phyloP scores from a whole-genome alignment of 176 grass and related monocot species.

The Aechmea fasciata region DNA sequence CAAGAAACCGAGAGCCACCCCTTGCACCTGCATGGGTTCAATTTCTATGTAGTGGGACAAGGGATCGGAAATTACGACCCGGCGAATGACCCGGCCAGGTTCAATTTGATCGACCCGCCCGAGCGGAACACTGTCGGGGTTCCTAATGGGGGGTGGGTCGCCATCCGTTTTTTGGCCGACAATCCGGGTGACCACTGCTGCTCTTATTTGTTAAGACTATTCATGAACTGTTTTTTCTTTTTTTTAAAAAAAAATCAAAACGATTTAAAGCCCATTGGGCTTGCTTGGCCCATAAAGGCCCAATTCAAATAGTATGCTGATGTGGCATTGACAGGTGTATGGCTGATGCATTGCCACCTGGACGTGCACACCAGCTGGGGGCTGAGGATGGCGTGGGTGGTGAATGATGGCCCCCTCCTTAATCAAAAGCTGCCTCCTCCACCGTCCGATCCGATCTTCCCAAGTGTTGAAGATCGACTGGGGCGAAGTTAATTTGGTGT shows the following conservation, averaged over 20 bases:
- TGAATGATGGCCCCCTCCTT: constrained; percentile 45
- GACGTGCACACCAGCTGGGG: constrained; percentile 77
- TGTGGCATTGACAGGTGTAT: constrained; percentile 29
- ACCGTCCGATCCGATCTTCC: constrained; percentile 59
- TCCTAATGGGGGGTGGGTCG: constrained; percentile 56
- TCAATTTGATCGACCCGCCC: constrained; percentile 56
- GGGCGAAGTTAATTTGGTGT: neutral
- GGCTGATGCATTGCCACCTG: constrained; percentile 69
- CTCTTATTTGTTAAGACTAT: too few species aligned
- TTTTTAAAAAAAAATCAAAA: neutral
- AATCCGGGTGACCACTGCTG: constrained; percentile 62
- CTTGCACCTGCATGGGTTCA: constrained; percentile 59
- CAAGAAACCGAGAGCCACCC: constrained; percentile 61
- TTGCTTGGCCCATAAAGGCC: neutral
- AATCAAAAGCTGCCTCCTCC: constrained; percentile 52
- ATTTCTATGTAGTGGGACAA: constrained; percentile 57
- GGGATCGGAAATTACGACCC: constrained; percentile 57
- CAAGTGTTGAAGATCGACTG: constrained; percentile 23
- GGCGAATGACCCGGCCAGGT: constrained; percentile 17
- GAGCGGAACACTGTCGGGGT: constrained; percentile 64
- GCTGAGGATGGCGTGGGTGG: constrained; percentile 65
- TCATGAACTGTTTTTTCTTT: neutral
- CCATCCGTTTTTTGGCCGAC: constrained; percentile 62
- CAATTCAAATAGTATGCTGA: too few species aligned
- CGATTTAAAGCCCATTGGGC: neutral